A percentile compares a stretch with the other conserved stretches of the same genome.
Conservation (phyloP, 164 flowering plant genomes). For the Warburgia ugandensis region DNA sequence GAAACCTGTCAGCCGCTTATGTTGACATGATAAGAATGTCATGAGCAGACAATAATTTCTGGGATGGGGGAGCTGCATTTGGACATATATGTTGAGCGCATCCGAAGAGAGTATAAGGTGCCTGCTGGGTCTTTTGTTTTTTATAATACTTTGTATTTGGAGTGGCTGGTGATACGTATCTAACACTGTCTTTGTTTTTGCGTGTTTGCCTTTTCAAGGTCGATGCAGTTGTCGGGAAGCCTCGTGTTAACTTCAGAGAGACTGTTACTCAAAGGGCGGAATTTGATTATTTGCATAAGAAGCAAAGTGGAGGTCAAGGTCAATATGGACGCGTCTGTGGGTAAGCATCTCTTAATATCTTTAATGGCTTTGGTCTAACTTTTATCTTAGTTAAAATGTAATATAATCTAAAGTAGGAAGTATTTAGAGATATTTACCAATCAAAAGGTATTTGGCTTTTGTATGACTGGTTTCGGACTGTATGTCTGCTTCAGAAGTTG, state of each 20-base stretch:
- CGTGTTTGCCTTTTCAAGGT: constrained; percentile 42
- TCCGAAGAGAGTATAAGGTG: constrained; percentile 94
- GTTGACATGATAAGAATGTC: constrained; percentile 8
- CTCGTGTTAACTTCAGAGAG: constrained; percentile 98
- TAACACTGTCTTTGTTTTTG: background rate
- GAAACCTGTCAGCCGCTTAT: background rate
- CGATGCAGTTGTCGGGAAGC: constrained; percentile 95
- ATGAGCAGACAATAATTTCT: constrained; percentile 81
- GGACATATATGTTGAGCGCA: constrained; percentile 98
- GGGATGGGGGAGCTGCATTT: constrained; percentile 99
- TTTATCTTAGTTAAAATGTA: too few species aligned
- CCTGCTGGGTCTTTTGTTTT: background rate
- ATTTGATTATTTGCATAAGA: constrained; percentile 96
- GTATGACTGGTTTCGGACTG: too few species aligned
- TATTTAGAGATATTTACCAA: too few species aligned
- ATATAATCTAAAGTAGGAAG: too few species aligned
- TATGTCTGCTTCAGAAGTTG: too few species aligned
- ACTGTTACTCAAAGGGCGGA: constrained; percentile 92
- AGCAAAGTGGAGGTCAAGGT: constrained; percentile 98
- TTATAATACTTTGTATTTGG: background rate
- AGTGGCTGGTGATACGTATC: background rate
- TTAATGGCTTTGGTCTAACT: too few species aligned
- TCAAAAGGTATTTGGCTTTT: too few species aligned
- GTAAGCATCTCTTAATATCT: constrained; percentile 32
- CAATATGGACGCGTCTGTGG: constrained; percentile 96